These are phyloP conservation scores for Podaxis sp. DNA, from an alignment of 768 basidiomycete species.

Conservation along the genomic window DNA sequence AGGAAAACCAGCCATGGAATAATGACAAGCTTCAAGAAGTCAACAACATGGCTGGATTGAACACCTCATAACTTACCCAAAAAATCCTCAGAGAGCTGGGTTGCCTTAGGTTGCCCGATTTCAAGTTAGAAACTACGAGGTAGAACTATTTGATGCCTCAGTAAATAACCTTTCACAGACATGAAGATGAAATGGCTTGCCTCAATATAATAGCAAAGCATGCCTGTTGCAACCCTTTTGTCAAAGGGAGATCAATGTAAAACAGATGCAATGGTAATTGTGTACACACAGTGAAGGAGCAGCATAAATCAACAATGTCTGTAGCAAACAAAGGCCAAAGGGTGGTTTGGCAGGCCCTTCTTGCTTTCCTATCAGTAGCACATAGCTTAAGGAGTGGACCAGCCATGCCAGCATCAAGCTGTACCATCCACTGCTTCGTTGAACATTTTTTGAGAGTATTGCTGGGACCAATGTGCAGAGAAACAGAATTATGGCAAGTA, in stretches of 20 bases:
- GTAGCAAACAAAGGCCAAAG: background rate
- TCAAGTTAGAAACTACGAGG: background rate
- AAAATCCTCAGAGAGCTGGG: background rate
- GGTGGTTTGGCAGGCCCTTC: background rate
- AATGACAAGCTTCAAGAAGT: background rate
- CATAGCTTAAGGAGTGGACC: constrained; percentile 6
- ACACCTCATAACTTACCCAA: background rate
- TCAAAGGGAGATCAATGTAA: background rate
- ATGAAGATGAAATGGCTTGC: background rate
- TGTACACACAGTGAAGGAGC: background rate
- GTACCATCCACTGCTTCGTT: constrained; percentile 2
- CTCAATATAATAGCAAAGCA: constrained; percentile 3
- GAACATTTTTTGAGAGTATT: background rate
- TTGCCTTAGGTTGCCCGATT: background rate
- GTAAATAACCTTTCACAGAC: background rate
- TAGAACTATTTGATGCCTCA: background rate
- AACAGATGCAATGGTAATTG: background rate
- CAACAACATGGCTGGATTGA: background rate
- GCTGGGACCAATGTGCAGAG: background rate
- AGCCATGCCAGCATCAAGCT: constrained; percentile 2
- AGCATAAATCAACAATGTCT: constrained; percentile 10
- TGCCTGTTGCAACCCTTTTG: background rate
- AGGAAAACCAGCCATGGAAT: constrained; percentile 9
- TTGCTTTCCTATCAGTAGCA: constrained; percentile 1
- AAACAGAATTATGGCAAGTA: background rate